Evolutionary conservation across 108 stramenopile genomes (phyloP).

Genomic region (Nannochloropsis salina): DNA sequence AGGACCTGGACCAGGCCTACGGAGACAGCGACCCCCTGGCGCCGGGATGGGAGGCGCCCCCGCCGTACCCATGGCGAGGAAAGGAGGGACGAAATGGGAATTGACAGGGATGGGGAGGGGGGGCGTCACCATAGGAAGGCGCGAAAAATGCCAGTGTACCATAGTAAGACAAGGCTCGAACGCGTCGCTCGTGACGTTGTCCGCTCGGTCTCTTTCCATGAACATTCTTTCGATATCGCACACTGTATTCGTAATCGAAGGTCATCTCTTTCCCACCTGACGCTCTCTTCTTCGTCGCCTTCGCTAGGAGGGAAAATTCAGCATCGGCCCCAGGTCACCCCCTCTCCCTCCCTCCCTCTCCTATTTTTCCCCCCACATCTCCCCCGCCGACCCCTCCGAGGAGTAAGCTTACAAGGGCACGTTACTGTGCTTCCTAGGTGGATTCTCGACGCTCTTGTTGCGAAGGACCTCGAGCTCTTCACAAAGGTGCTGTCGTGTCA

Average conservation of each 20-base stretch:
- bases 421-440: conserved; percentile 86
- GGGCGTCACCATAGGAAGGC: neutral
- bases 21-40: conserved; percentile 8
- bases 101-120: neutral
- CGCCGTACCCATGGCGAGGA: neutral
- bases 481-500: conserved; percentile 78
- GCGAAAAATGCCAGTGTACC: too few species aligned
- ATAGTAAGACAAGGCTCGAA: too few species aligned
- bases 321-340: too few species aligned
- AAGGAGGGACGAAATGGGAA: neutral
- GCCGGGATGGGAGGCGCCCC: neutral
- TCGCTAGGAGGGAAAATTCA: too few species aligned
- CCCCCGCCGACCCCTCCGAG: neutral
- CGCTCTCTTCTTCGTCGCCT: too few species aligned
- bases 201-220: too few species aligned
- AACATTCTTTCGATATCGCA: too few species aligned
- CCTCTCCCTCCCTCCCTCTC: neutral
- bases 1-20: conserved; percentile 6
- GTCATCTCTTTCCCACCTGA: too few species aligned
- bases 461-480: conserved; percentile 81
- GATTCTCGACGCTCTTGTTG: conserved; percentile 69
- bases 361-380: neutral
- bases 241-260: too few species aligned
- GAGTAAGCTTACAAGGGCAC: conserved; percentile 74
- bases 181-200: too few species aligned